These are phyloP conservation scores for Leishmania guyanensis DNA, from an alignment of 208 protist species.

Conservation along the genomic window DNA sequence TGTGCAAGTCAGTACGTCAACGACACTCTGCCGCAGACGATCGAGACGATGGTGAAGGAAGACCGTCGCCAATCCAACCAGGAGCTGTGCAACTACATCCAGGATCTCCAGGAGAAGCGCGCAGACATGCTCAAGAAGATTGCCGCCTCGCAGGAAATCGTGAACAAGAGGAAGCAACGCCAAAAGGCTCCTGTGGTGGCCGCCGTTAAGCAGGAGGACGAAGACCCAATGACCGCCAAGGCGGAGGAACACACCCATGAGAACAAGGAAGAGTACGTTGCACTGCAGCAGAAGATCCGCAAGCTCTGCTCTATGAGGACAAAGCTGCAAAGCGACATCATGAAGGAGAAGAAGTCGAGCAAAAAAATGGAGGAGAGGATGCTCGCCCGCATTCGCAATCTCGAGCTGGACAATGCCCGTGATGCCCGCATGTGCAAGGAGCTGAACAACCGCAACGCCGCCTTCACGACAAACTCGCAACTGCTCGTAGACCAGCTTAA, in stretches of 20 bases:
- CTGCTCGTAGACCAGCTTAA: slow-evolving; percentile 78
- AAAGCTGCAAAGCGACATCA: slow-evolving; percentile 61
- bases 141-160: slow-evolving; percentile 40
- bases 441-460: slow-evolving; percentile 71
- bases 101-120: slow-evolving; percentile 64
- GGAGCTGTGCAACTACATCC: slow-evolving; percentile 72
- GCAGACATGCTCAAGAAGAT: slow-evolving; percentile 51
- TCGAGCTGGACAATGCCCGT: slow-evolving; percentile 58
- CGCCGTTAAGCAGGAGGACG: slow-evolving; percentile 18
- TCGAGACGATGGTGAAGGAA: slow-evolving; percentile 50
- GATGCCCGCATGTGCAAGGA: slow-evolving; percentile 63
- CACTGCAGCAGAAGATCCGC: slow-evolving; percentile 54
- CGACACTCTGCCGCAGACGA: slow-evolving; percentile 52
- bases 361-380: slow-evolving; percentile 51
- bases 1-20: slow-evolving; percentile 43
- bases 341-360: slow-evolving; percentile 43
- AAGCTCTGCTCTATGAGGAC: slow-evolving; percentile 66
- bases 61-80: slow-evolving; percentile 62
- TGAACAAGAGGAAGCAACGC: slow-evolving; percentile 27
- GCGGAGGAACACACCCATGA: slow-evolving; percentile 42
- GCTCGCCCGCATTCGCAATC: slow-evolving; percentile 38
- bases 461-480: slow-evolving; percentile 67
- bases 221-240: slow-evolving; percentile 45
- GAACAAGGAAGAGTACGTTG: slow-evolving; percentile 35
- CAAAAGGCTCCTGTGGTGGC: neutral